Conservation (phyloP, 345 rosid genomes). For the Bruguiera sexangula region DNA sequence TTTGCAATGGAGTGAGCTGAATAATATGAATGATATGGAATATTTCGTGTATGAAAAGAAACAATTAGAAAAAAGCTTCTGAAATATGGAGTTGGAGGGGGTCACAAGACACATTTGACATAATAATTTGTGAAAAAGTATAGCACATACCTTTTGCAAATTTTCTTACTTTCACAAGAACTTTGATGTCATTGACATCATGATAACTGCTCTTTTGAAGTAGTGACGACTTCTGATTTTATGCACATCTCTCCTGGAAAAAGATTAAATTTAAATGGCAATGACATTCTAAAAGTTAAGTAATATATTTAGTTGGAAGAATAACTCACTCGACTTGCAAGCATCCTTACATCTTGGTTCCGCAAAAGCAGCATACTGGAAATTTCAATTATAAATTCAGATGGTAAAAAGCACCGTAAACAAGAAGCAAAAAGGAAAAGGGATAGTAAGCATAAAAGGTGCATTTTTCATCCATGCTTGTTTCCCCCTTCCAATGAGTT, state of each 20-base stretch:
- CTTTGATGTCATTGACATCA: conserved; percentile 95
- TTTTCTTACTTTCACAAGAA: conserved; percentile 87
- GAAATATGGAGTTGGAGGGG: conserved; percentile 6
- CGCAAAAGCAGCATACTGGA: conserved; percentile 73
- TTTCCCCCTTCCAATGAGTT: no score
- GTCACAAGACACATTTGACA: conserved; percentile 9
- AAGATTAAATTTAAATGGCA: conserved; percentile 9
- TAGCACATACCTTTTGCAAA: conserved; percentile 66
- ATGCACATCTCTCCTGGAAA: conserved; percentile 50
- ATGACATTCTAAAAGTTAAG: conserved; percentile 6
- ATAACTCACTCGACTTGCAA: conserved; percentile 69
- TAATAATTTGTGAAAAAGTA: not conserved
- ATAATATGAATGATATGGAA: conserved; percentile 88
- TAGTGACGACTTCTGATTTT: conserved; percentile 73
- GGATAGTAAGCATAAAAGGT: conserved; percentile 8
- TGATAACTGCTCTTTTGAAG: conserved; percentile 82
- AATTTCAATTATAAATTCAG: conserved; percentile 23
- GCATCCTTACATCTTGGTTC: conserved; percentile 55
- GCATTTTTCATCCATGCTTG: conserved; percentile 85
- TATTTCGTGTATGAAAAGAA: not conserved
- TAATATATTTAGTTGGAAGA: conserved; percentile 7
- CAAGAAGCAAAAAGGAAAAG: not conserved
- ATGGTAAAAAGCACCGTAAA: conserved; percentile 7
- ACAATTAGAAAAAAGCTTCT: conserved; percentile 7
- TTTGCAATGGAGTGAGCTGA: conserved; percentile 82